Conservation (phyloP, 768 basidiomycete genomes). For the Tremella yokohamensis region DNA sequence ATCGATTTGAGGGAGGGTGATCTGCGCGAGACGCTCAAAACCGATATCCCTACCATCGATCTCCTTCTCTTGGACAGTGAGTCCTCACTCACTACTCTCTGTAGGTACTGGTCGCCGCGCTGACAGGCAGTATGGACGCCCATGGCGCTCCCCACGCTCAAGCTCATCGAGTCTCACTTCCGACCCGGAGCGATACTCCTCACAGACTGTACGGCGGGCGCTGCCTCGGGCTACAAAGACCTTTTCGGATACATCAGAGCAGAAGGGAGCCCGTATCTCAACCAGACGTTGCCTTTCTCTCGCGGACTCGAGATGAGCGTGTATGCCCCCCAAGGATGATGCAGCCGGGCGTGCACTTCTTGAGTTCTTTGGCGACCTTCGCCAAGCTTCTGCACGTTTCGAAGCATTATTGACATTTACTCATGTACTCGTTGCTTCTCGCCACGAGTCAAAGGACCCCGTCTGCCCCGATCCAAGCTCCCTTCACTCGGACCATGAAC, state of each 20-base stretch:
- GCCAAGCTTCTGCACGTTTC: no score
- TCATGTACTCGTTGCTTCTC: no score
- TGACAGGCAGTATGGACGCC: constrained; percentile 29
- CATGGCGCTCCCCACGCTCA: constrained; percentile 25
- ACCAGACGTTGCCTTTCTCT: constrained; percentile 19
- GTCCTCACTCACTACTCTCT: constrained; percentile 7
- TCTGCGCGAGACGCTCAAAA: constrained; percentile 21
- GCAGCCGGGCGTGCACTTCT: no score
- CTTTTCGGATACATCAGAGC: constrained; percentile 21
- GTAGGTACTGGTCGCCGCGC: background rate
- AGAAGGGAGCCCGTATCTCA: constrained; percentile 13
- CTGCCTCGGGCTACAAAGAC: constrained; percentile 23
- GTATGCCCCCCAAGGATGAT: background rate
- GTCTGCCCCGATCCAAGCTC: no score
- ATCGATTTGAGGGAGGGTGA: constrained; percentile 28
- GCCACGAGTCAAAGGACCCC: no score
- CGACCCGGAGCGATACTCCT: constrained; percentile 22
- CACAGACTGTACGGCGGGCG: constrained; percentile 22
- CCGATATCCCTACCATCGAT: constrained; percentile 19
- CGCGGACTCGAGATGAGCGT: constrained; percentile 26
- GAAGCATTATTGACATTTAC: no score
- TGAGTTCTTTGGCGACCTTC: no score
- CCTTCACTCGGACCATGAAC: no score
- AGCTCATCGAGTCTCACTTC: constrained; percentile 19
- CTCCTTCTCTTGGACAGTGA: constrained; percentile 30